phyloP scores from a whole-genome alignment of 805 yeast genomes.

The Wickerhamomyces canadensis region DNA sequence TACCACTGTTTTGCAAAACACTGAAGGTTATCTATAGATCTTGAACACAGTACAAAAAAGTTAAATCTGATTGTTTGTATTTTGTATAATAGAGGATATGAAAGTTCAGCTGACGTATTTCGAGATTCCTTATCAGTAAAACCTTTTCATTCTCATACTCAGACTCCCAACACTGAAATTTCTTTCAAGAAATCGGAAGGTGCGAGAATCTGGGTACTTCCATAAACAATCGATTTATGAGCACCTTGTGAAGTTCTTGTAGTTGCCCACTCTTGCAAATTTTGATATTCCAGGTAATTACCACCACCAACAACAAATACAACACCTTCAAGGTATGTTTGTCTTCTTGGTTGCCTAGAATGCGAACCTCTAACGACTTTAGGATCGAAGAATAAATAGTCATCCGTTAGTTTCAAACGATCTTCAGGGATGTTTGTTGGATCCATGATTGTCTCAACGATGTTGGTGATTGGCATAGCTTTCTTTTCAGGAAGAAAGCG shows the following conservation, averaged over 20 bases:
- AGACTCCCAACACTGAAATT: conserved; percentile 45
- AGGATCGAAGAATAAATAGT: conserved; percentile 88
- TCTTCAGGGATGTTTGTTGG: conserved; percentile 61
- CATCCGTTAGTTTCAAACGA: conserved; percentile 74
- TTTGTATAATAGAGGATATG: conserved; percentile 1
- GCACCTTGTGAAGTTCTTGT: conserved; percentile 30
- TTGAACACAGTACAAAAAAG: not conserved
- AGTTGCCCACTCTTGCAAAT: conserved; percentile 82
- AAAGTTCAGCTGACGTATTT: not conserved
- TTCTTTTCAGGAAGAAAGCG: conserved; percentile 84
- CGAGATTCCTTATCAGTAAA: too few species aligned
- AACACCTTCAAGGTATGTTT: conserved; percentile 70
- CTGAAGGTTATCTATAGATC: conserved; percentile 28
- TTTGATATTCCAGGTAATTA: conserved; percentile 88
- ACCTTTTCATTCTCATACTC: not conserved
- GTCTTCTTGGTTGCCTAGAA: conserved; percentile 82
- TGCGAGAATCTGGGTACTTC: conserved; percentile 73
- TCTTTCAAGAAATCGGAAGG: conserved; percentile 68
- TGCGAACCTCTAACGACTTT: conserved; percentile 80
- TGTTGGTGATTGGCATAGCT: conserved; percentile 81
- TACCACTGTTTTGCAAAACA: conserved; percentile 51
- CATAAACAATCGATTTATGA: conserved; percentile 67
- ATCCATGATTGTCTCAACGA: conserved; percentile 89
- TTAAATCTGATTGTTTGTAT: not conserved
- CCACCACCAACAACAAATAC: conserved; percentile 98